Conservation (phyloP, 495 filamentous ascomycete species). For the Penicillium cataractarum region DNA sequence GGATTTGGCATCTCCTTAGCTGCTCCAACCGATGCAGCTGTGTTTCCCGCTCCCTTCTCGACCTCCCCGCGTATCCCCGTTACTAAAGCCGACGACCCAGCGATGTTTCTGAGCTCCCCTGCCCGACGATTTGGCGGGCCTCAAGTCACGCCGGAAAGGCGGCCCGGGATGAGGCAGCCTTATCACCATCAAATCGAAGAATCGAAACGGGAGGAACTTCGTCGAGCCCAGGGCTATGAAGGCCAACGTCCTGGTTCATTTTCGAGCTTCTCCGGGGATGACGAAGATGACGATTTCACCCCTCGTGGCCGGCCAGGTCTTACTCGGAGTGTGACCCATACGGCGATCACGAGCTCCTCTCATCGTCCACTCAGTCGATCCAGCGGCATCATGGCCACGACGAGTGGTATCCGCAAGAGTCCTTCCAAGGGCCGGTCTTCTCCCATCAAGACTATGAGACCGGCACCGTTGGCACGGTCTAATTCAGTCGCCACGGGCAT, state of each 20-base stretch:
- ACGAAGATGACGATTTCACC: conserved; percentile 48
- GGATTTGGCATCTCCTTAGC: conserved; percentile 37
- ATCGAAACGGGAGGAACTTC: conserved; percentile 56
- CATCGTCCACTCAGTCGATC: conserved; percentile 36
- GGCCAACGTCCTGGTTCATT: conserved; percentile 15
- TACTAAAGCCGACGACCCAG: conserved; percentile 54
- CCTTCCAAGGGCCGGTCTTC: conserved; percentile 49
- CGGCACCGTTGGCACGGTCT: conserved; percentile 33
- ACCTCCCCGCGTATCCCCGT: conserved; percentile 48
- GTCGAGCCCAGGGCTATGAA: conserved; percentile 35
- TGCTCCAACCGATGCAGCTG: conserved; percentile 42
- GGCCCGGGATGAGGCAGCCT: conserved; percentile 48
- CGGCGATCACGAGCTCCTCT: conserved; percentile 33
- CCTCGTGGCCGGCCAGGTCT: conserved; percentile 55
- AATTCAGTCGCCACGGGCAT: conserved; percentile 36
- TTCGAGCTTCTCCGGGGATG: conserved; percentile 37
- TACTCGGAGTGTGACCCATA: conserved; percentile 61
- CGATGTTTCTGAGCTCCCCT: conserved; percentile 59
- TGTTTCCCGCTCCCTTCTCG: conserved; percentile 52
- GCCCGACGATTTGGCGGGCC: conserved; percentile 50
- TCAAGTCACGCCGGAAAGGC: conserved; percentile 39
- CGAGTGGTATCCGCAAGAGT: conserved; percentile 48
- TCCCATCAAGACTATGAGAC: conserved; percentile 42
- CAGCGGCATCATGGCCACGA: conserved; percentile 37
- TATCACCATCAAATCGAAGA: conserved; percentile 64